A percentile compares a stretch with the other conserved stretches of the same genome.
phyloP scores from a whole-genome alignment of 345 rosid species.

The Eucalyptus dawsonii region DNA sequence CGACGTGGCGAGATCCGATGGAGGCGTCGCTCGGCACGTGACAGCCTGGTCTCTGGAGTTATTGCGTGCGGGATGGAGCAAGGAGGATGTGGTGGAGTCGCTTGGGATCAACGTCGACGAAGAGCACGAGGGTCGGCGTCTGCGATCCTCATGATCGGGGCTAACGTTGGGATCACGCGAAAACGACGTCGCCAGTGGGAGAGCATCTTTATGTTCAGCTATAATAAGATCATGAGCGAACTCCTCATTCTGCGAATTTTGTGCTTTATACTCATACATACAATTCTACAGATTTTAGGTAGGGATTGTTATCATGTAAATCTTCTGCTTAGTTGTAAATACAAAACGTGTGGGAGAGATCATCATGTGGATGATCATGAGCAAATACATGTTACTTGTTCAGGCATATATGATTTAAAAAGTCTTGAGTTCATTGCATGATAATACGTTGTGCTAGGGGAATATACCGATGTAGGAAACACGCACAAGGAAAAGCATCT shows the following conservation, averaged over 20 bases:
- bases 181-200: background rate
- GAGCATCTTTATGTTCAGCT: background rate
- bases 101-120: slow-evolving; percentile 15
- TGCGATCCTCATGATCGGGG: background rate
- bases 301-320: background rate
- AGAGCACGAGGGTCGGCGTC: background rate
- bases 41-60: slow-evolving; percentile 5
- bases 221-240: background rate
- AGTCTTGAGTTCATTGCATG: background rate
- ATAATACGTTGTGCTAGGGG: background rate
- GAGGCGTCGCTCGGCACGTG: slow-evolving; percentile 6
- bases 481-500: background rate
- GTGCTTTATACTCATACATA: background rate
- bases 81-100: slow-evolving; percentile 47
- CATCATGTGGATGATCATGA: background rate
- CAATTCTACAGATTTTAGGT: background rate
- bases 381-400: background rate
- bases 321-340: background rate
- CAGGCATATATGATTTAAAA: background rate
- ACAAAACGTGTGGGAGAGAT: background rate
- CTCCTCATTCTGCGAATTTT: background rate
- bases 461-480: background rate
- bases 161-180: background rate
- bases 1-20: background rate
- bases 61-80: slow-evolving; percentile 49